These are phyloP conservation scores for Biscutella laevigata DNA, from an alignment of 441 rosid species.

Conservation along the genomic window DNA sequence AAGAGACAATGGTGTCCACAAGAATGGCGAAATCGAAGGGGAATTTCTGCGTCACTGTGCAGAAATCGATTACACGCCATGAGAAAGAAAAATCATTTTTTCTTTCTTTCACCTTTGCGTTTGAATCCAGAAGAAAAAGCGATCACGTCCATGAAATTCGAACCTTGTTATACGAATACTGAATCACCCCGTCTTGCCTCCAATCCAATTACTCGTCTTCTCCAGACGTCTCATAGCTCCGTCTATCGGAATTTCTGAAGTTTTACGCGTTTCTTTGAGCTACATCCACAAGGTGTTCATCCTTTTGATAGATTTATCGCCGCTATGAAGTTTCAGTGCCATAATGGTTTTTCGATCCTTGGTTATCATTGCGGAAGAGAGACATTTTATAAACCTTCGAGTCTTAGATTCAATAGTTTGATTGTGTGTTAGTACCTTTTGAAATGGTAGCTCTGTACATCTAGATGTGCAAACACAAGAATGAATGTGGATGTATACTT, in stretches of 20 bases:
- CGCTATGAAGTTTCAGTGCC: background rate
- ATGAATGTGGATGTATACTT: background rate
- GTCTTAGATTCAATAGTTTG: no score
- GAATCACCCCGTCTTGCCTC: background rate
- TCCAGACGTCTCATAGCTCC: background rate
- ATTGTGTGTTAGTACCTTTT: background rate
- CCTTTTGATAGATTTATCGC: background rate
- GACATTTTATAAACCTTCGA: background rate
- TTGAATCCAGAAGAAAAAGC: conserved; percentile 16
- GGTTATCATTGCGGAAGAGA: background rate
- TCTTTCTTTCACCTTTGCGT: background rate
- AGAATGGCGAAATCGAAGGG: conserved; percentile 28
- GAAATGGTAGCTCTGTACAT: background rate
- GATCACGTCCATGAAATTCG: conserved; percentile 7
- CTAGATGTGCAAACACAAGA: background rate
- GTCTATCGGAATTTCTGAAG: background rate
- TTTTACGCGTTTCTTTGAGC: background rate
- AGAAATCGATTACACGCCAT: conserved; percentile 22
- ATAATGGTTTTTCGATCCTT: background rate
- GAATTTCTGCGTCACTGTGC: conserved; percentile 18
- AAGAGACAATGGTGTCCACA: conserved; percentile 27
- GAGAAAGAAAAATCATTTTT: background rate
- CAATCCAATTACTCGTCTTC: background rate
- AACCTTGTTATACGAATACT: background rate
- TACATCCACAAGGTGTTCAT: background rate